These are phyloP conservation scores for Vicia sativa DNA, from an alignment of 306 rosid species.

Conservation along the genomic window DNA sequence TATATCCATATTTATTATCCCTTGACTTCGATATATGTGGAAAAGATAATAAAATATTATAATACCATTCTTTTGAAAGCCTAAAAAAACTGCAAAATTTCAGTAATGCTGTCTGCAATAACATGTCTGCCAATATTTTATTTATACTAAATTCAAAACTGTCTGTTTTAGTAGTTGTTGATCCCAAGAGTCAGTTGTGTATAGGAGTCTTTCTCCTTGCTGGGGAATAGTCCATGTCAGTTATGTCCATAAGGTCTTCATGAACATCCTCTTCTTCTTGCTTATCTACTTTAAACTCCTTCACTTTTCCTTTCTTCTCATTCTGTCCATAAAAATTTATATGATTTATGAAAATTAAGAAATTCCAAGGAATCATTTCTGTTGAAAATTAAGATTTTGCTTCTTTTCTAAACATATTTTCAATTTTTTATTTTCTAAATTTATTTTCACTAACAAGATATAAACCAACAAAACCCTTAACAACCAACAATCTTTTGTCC, in stretches of 20 bases:
- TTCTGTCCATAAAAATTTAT: constrained; percentile 33
- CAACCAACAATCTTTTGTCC: not conserved
- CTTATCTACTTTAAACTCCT: constrained; percentile 34
- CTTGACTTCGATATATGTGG: too few relatives aligned
- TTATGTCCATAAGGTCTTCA: constrained; percentile 47
- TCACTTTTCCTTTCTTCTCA: constrained; percentile 26
- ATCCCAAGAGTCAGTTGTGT: constrained; percentile 53
- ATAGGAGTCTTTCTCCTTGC: constrained; percentile 62
- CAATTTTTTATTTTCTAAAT: too few relatives aligned
- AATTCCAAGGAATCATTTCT: not conserved
- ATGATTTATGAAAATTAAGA: not conserved
- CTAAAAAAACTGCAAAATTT: too few relatives aligned
- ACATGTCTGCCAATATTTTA: constrained; percentile 14
- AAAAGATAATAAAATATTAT: too few relatives aligned
- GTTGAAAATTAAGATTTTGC: not conserved
- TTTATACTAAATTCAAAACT: not conserved
- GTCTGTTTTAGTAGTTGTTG: not conserved
- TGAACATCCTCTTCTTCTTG: constrained; percentile 15
- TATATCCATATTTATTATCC: too few relatives aligned
- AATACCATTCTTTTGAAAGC: too few relatives aligned
- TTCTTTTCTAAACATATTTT: not conserved
- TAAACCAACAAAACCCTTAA: not conserved
- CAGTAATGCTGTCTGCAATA: too few relatives aligned
- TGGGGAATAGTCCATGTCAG: constrained; percentile 75
- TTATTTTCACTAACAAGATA: too few relatives aligned